These are phyloP conservation scores for Thymus quinquecostatus DNA, from an alignment of 257 asterid species.

Conservation along the genomic window DNA sequence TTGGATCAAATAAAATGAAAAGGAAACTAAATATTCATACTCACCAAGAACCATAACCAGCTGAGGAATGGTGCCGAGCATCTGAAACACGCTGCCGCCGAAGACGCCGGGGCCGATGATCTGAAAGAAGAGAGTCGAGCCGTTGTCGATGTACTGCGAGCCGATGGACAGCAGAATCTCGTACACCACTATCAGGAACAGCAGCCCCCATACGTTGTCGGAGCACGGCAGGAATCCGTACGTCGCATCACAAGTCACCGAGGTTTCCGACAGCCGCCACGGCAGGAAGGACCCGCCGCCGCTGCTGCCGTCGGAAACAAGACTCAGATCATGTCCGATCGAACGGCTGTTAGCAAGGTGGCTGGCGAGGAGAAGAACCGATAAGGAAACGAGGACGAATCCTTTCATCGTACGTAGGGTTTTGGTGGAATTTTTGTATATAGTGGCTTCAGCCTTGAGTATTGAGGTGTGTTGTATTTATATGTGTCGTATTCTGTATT, in stretches of 20 bases:
- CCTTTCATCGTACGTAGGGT: conserved; percentile 25
- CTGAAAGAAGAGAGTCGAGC: conserved; percentile 50
- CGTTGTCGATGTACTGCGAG: conserved; percentile 44
- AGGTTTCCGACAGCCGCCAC: conserved; percentile 30
- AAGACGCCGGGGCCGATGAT: conserved; percentile 60
- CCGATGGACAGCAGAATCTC: conserved; percentile 51
- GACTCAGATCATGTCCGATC: neutral
- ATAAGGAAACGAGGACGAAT: conserved; percentile 17
- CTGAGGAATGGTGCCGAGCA: conserved; percentile 58
- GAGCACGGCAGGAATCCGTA: conserved; percentile 65
- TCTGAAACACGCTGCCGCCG: conserved; percentile 65
- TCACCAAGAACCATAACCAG: conserved; percentile 57
- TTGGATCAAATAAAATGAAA: neutral
- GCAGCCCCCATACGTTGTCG: conserved; percentile 45
- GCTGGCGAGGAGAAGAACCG: conserved; percentile 28
- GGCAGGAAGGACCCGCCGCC: conserved; percentile 27
- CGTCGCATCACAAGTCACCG: conserved; percentile 46
- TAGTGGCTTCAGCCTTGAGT: neutral
- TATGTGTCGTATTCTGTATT: neutral
- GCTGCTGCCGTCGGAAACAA: conserved; percentile 42
- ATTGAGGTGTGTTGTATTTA: neutral
- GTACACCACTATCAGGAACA: conserved; percentile 54
- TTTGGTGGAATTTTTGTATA: neutral
- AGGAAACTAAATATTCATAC: neutral
- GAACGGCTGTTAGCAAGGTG: conserved; percentile 42